These are phyloP conservation scores for Emmonsiellopsis sp. DNA, from an alignment of 2,329 filamentous ascomycete species.

Conservation along the genomic window DNA sequence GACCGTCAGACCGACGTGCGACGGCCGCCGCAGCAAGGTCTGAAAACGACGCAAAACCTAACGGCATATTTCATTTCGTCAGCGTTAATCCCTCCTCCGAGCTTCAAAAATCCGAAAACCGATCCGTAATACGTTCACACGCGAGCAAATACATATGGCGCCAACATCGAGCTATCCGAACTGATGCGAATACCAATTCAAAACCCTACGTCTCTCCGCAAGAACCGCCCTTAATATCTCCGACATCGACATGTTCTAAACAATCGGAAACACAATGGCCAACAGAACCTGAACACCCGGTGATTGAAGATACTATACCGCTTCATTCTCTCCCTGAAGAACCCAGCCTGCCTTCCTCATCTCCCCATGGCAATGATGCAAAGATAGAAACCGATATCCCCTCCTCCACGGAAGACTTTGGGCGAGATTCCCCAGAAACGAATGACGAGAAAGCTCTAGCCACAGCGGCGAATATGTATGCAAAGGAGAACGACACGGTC, in stretches of 20 bases:
- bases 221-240: background rate
- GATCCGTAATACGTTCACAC: conserved; percentile 15
- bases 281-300: background rate
- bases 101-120: conserved; percentile 12
- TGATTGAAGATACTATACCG: background rate
- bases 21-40: background rate
- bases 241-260: background rate
- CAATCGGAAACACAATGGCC: background rate
- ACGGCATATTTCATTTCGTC: conserved; percentile 14
- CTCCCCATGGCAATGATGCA: background rate
- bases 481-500: background rate
- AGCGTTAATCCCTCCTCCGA: conserved; percentile 15
- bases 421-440: background rate
- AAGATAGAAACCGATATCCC: background rate
- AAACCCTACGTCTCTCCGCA: background rate
- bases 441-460: background rate
- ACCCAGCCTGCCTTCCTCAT: background rate
- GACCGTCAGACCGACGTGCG: background rate
- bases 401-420: background rate
- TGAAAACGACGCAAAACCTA: background rate
- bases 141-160: conserved; percentile 16
- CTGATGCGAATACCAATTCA: background rate
- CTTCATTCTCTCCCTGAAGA: background rate
- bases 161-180: conserved; percentile 13
- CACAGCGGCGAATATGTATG: background rate